phyloP scores from a whole-genome alignment of 306 rosid species.

The Quillaja saponaria region DNA sequence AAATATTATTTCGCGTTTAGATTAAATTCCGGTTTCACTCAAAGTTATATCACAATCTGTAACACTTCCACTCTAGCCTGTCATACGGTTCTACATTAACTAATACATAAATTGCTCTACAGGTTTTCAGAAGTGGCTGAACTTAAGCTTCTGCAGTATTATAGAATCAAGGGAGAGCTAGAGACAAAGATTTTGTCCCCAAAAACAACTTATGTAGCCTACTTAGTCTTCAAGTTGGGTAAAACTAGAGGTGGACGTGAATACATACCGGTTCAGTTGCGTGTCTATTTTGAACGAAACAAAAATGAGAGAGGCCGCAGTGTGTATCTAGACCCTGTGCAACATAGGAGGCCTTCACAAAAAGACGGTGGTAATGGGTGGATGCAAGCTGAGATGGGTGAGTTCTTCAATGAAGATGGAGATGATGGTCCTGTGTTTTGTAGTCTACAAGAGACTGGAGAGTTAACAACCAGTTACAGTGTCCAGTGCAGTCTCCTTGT shows the following conservation, averaged over 20 bases:
- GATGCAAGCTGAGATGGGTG: conserved; percentile 23
- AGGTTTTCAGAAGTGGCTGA: conserved; percentile 2
- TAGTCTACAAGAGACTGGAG: neutral
- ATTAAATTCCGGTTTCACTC: too few species aligned
- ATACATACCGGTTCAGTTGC: neutral
- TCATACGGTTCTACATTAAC: too few species aligned
- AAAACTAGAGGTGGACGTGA: neutral
- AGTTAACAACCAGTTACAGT: neutral
- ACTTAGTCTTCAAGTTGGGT: neutral
- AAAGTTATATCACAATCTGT: too few species aligned
- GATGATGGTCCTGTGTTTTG: neutral
- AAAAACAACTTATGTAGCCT: neutral
- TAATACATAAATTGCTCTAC: neutral
- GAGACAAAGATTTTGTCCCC: conserved; percentile 3
- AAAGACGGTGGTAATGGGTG: conserved; percentile 15
- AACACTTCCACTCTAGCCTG: too few species aligned
- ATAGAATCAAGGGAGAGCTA: neutral
- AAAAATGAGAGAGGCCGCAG: neutral
- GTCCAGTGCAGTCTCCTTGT: conserved; percentile 28
- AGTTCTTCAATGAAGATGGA: neutral
- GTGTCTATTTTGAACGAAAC: neutral
- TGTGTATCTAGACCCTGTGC: neutral
- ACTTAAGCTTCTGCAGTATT: neutral
- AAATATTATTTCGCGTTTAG: too few species aligned
- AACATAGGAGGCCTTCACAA: neutral